Conservation (phyloP, 306 rosid species). For the Benincasa hispida region DNA sequence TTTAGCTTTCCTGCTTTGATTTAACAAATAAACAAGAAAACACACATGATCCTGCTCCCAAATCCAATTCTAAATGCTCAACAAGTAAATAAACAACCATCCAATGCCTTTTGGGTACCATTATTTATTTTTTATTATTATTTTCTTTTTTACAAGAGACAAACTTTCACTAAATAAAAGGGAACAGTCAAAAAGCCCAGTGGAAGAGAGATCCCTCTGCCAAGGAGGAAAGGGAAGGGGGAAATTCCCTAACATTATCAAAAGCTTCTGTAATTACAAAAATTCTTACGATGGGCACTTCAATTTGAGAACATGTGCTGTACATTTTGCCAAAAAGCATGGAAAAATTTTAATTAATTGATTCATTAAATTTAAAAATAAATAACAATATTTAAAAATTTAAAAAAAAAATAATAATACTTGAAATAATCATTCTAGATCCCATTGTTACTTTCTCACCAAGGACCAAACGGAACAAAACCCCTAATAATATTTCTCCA, state of each 20-base stretch:
- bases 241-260: background rate
- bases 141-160: background rate
- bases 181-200: background rate
- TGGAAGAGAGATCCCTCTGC: too few species aligned
- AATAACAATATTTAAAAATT: too few species aligned
- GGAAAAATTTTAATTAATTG: background rate
- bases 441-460: background rate
- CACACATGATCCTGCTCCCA: background rate
- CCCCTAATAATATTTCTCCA: background rate
- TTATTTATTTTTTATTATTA: too few species aligned
- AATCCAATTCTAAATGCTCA: background rate
- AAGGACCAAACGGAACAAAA: too few species aligned
- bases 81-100: background rate
- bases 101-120: background rate
- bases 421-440: background rate
- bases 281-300: background rate
- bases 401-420: background rate
- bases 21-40: slow-evolving; percentile 7
- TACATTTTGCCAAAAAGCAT: background rate
- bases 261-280: background rate
- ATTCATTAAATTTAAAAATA: too few species aligned
- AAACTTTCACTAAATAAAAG: background rate
- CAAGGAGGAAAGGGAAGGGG: too few species aligned
- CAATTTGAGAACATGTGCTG: background rate
- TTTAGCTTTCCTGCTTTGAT: slow-evolving; percentile 10